Conservation (phyloP, 2,329 filamentous ascomycete genomes). For the Fusarium albosuccineum region DNA sequence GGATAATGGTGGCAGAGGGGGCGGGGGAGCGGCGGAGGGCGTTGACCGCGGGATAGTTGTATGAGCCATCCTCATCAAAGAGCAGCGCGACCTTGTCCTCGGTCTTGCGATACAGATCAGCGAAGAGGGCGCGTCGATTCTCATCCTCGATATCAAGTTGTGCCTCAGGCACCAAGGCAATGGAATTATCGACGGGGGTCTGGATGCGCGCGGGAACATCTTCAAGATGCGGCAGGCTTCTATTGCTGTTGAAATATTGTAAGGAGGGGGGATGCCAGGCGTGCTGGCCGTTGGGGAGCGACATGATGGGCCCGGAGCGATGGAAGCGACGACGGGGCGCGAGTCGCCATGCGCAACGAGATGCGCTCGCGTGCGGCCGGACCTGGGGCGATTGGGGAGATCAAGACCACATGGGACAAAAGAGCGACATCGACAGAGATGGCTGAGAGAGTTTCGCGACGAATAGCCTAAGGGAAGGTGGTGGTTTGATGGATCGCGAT, state of each 20-base stretch:
- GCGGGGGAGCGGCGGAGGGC: slow-evolving; percentile 61
- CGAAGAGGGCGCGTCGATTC: slow-evolving; percentile 79
- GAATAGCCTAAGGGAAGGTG: slow-evolving; percentile 57
- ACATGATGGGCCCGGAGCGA: slow-evolving; percentile 70
- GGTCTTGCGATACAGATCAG: slow-evolving; percentile 80
- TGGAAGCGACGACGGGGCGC: slow-evolving; percentile 62
- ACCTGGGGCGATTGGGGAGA: slow-evolving; percentile 59
- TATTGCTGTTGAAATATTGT: slow-evolving; percentile 61
- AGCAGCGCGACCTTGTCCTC: slow-evolving; percentile 82
- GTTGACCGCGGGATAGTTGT: slow-evolving; percentile 66
- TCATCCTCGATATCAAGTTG: slow-evolving; percentile 74
- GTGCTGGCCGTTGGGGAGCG: slow-evolving; percentile 74
- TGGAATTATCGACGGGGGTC: slow-evolving; percentile 64
- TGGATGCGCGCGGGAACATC: slow-evolving; percentile 67
- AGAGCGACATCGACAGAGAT: slow-evolving; percentile 68
- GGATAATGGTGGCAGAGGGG: slow-evolving; percentile 51
- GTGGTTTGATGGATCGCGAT: slow-evolving; percentile 65
- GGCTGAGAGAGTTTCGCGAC: slow-evolving; percentile 55
- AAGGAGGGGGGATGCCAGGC: slow-evolving; percentile 72
- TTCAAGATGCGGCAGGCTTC: slow-evolving; percentile 70
- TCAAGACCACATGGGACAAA: slow-evolving; percentile 65
- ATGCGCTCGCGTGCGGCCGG: slow-evolving; percentile 65
- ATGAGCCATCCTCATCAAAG: slow-evolving; percentile 72
- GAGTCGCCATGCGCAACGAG: slow-evolving; percentile 68
- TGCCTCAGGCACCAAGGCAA: slow-evolving; percentile 71